A percentile compares a stretch with the other conserved stretches of the same genome.
These are phyloP conservation scores for Penstemon eatonii DNA, from an alignment of 257 asterid species.

Conservation along the genomic window DNA sequence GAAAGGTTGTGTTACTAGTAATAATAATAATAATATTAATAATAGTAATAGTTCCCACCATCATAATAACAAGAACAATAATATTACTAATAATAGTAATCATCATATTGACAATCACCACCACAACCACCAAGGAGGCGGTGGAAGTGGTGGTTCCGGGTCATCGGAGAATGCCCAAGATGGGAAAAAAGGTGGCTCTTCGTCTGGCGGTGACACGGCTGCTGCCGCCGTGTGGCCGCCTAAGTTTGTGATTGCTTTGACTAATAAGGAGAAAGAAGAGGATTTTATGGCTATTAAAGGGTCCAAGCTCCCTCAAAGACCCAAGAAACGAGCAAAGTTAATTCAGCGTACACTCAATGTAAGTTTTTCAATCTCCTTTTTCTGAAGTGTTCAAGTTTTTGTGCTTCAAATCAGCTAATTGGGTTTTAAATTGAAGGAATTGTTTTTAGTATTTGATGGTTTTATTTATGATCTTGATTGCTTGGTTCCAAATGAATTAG, in stretches of 20 bases:
- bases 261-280: slow-evolving; percentile 93
- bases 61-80: slow-evolving; percentile 30
- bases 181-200: slow-evolving; percentile 61
- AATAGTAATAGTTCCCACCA: slow-evolving; percentile 28
- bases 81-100: slow-evolving; percentile 17
- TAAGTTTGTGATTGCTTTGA: slow-evolving; percentile 74
- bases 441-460: not conserved
- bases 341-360: slow-evolving; percentile 90
- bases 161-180: slow-evolving; percentile 64
- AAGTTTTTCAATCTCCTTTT: slow-evolving; percentile 33
- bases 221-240: slow-evolving; percentile 77
- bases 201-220: slow-evolving; percentile 64
- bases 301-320: slow-evolving; percentile 92
- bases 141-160: slow-evolving; percentile 68
- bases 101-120: slow-evolving; percentile 35
- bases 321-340: slow-evolving; percentile 83
- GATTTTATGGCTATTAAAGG: slow-evolving; percentile 89
- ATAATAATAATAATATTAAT: slow-evolving; percentile 26
- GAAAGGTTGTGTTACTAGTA: slow-evolving; percentile 29
- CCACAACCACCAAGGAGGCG: slow-evolving; percentile 34
- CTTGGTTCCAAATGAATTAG: slow-evolving; percentile 1
- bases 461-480: slow-evolving; percentile 10
- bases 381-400: not conserved
- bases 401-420: slow-evolving; percentile 9
- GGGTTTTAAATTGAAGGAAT: not conserved